Conservation (phyloP, 306 rosid species). For the Ormosia emarginata region DNA sequence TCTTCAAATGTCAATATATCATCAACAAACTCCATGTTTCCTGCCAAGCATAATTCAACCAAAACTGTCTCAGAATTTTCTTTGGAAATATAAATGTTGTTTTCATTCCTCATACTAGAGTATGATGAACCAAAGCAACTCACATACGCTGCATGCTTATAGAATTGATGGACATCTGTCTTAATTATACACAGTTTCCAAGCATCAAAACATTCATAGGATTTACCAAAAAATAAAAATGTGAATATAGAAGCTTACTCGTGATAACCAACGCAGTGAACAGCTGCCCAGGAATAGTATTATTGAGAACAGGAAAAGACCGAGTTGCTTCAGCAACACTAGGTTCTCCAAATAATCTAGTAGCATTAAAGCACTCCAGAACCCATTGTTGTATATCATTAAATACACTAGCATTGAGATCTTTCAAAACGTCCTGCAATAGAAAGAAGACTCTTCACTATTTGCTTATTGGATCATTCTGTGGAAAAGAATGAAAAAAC, state of each 20-base stretch:
- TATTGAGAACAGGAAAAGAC: slow-evolving; percentile 57
- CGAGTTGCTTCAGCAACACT: slow-evolving; percentile 47
- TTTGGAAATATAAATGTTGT: background rate
- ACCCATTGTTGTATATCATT: slow-evolving; percentile 66
- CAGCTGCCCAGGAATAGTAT: slow-evolving; percentile 43
- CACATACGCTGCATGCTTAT: background rate
- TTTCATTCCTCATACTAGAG: background rate
- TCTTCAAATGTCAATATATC: slow-evolving; percentile 78
- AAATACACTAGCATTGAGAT: slow-evolving; percentile 54
- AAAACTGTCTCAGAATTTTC: background rate
- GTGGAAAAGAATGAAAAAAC: background rate
- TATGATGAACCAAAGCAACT: slow-evolving; percentile 10
- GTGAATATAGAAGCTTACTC: slow-evolving; percentile 48
- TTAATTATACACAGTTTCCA: background rate
- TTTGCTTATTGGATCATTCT: background rate
- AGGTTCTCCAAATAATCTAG: slow-evolving; percentile 43
- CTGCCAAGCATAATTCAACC: slow-evolving; percentile 47
- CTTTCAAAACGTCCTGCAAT: slow-evolving; percentile 64
- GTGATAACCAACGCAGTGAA: slow-evolving; percentile 67
- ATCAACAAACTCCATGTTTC: slow-evolving; percentile 88
- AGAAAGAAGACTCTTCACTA: background rate
- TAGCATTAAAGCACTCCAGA: slow-evolving; percentile 49
- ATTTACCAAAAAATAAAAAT: background rate
- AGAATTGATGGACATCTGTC: background rate
- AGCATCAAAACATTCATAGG: slow-evolving; percentile 1